Evolutionary conservation across 192 early-diverging fungal species (phyloP).

Genomic region (Coemansia guatemalensis): DNA sequence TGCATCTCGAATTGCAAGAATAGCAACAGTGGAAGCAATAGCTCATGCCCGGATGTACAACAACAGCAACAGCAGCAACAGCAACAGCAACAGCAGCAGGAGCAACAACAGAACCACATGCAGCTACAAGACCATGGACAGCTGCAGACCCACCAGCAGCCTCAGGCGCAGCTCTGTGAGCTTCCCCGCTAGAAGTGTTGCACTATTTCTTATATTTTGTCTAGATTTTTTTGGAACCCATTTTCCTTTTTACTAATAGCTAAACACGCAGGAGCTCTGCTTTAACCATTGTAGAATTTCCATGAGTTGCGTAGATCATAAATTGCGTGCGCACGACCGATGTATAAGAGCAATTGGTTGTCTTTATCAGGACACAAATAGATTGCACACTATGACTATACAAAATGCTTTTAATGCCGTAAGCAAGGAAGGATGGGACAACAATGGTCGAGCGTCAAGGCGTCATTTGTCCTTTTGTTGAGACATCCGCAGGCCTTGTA

Average conservation of each 20-base stretch:
- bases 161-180: conserved; percentile 52
- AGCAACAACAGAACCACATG: conserved; percentile 17
- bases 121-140: conserved; percentile 28
- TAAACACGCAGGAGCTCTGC: neutral
- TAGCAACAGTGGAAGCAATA: conserved; percentile 17
- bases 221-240: conserved; percentile 14
- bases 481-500: neutral
- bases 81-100: conserved; percentile 24
- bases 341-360: neutral
- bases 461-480: neutral
- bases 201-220: conserved; percentile 3
- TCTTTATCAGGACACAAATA: neutral
- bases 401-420: neutral
- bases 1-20: conserved; percentile 14
- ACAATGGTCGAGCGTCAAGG: neutral
- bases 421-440: neutral
- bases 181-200: conserved; percentile 22
- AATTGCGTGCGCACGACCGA: neutral
- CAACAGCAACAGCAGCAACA: conserved; percentile 19
- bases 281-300: neutral
- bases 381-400: neutral
- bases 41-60: conserved; percentile 31
- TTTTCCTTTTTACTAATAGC: conserved; percentile 10
- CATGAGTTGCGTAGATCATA: neutral
- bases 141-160: conserved; percentile 43